Percentiles rank a stretch among this genome's conserved stretches.
These are phyloP conservation scores for Ocimum tenuiflorum DNA, from an alignment of 257 asterid species.

Conservation along the genomic window DNA sequence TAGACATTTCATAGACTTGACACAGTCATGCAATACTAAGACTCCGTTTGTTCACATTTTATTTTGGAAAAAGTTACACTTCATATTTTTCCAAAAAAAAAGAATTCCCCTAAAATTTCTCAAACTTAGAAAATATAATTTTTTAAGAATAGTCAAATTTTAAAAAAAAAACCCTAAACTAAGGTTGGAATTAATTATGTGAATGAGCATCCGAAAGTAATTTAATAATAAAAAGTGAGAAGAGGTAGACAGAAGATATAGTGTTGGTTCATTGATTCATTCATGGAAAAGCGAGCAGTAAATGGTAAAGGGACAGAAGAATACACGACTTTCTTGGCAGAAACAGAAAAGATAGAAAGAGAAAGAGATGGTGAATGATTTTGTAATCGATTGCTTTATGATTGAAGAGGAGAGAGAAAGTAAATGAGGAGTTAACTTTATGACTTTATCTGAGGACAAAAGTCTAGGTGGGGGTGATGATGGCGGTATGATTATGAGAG, in stretches of 20 bases:
- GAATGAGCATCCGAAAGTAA: no score
- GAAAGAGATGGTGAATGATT: slow-evolving; percentile 57
- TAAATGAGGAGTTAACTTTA: slow-evolving; percentile 12
- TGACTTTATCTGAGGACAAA: slow-evolving; percentile 50
- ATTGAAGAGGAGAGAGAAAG: slow-evolving; percentile 34
- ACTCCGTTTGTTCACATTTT: no score
- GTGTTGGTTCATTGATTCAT: slow-evolving; percentile 36
- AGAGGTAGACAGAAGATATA: slow-evolving; percentile 49
- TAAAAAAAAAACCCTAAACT: no score
- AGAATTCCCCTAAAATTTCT: no score
- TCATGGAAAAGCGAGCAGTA: slow-evolving; percentile 63
- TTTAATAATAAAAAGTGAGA: no score
- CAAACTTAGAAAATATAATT: no score
- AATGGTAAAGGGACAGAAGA: slow-evolving; percentile 60
- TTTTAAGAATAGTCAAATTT: no score
- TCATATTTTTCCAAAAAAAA: no score
- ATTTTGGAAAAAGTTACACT: no score
- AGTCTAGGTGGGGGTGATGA: slow-evolving; percentile 48
- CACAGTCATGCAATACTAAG: no score
- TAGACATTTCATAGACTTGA: no score
- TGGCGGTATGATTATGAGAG: slow-evolving; percentile 74
- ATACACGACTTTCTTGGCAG: slow-evolving; percentile 83
- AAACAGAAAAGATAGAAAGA: slow-evolving; percentile 59
- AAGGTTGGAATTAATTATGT: no score
- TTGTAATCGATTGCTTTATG: slow-evolving; percentile 95